Conservation (phyloP, 2,329 filamentous ascomycete species). For the Claviceps lovelessii region DNA sequence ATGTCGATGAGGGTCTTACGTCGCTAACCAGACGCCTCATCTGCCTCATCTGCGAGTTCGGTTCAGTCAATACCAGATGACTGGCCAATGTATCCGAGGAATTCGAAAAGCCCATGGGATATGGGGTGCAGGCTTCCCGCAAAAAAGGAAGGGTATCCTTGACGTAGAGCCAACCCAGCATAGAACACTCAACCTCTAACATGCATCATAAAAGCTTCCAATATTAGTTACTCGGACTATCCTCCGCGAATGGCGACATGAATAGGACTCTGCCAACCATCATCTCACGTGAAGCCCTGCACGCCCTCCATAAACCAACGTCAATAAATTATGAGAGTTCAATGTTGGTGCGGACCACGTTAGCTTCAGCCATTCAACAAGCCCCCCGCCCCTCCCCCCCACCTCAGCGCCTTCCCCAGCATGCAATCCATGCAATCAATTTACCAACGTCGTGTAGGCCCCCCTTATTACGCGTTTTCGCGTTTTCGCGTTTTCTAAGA, state of each 20-base stretch:
- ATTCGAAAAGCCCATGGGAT: too few species aligned
- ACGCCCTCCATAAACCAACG: too few species aligned
- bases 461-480: conserved; percentile 10
- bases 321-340: too few species aligned
- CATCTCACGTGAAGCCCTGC: not conserved
- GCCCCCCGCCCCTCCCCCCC: not conserved
- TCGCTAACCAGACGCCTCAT: not conserved
- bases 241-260: not conserved
- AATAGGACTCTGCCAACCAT: not conserved
- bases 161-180: not conserved
- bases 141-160: not conserved
- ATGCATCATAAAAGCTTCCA: not conserved
- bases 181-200: not conserved
- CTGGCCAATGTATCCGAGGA: not conserved
- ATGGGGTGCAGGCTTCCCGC: not conserved
- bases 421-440: conserved; percentile 22
- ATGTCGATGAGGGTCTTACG: not conserved
- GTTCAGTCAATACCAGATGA: not conserved
- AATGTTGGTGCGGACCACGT: too few species aligned
- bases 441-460: conserved; percentile 20
- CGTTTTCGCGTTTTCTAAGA: conserved; percentile 8
- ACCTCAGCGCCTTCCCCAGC: not conserved
- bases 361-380: not conserved
- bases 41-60: not conserved
- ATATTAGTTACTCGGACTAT: not conserved